A percentile compares a stretch with the other conserved stretches of the same genome.
These are phyloP conservation scores for Cenchrus americanus DNA, from an alignment of 176 grass and related monocot genomes.

Conservation along the genomic window DNA sequence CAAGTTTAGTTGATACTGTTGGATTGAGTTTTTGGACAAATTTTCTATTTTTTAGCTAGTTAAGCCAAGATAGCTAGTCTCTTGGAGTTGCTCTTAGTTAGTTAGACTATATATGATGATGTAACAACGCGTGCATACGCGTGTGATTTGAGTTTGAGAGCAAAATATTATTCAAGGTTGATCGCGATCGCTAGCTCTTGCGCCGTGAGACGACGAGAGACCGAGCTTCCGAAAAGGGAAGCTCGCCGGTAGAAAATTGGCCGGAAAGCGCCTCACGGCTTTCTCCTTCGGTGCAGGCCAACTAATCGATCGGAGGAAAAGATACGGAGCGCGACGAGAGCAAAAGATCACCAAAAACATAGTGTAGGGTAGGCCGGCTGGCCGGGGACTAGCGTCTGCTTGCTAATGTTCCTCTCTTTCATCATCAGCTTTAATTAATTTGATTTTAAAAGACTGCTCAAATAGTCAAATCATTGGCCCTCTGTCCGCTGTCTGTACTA, in stretches of 20 bases:
- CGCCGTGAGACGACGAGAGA: no score
- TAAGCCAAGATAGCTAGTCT: no score
- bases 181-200: not conserved
- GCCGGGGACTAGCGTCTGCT: not conserved
- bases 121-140: not conserved
- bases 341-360: not conserved
- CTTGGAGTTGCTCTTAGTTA: no score
- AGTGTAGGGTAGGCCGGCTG: not conserved
- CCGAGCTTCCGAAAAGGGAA: slow-evolving; percentile 36
- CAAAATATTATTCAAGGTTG: not conserved
- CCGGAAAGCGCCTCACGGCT: not conserved
- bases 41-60: no score
- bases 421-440: not conserved
- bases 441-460: slow-evolving; percentile 7
- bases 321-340: not conserved
- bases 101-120: not conserved
- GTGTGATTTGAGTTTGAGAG: not conserved
- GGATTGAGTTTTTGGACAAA: no score
- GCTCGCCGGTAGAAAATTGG: slow-evolving; percentile 8
- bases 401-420: not conserved
- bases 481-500: no score
- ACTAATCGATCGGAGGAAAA: not conserved
- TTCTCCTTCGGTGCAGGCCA: slow-evolving; percentile 19
- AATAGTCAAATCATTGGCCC: slow-evolving; percentile 19
- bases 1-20: no score